Conservation (phyloP, 1,284 basidiomycete genomes). For the Sphagnurus paluster region DNA sequence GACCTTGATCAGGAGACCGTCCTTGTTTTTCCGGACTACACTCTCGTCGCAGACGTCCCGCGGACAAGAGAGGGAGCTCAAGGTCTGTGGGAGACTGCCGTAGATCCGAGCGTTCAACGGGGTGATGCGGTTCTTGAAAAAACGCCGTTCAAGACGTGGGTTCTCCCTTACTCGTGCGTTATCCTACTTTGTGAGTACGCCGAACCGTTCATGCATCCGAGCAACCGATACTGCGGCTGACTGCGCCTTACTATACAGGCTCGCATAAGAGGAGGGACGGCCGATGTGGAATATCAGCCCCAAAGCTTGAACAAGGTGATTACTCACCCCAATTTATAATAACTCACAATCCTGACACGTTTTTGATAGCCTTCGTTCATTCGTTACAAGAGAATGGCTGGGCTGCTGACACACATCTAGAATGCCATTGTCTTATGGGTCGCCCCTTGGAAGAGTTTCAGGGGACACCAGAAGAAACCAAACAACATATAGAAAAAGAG, state of each 20-base stretch:
- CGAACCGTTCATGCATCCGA: constrained; percentile 12
- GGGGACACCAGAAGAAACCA: constrained; percentile 40
- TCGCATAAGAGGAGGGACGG: constrained; percentile 92
- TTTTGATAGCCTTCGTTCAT: constrained; percentile 53
- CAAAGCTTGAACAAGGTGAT: constrained; percentile 73
- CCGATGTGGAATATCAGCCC: constrained; percentile 84
- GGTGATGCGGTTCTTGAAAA: constrained; percentile 42
- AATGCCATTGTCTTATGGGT: constrained; percentile 58
- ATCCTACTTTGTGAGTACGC: constrained; percentile 81
- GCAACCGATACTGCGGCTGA: constrained; percentile 2
- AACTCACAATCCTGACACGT: constrained; percentile 10
- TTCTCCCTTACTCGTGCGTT: constrained; percentile 73
- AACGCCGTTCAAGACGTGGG: constrained; percentile 62
- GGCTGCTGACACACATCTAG: constrained; percentile 73
- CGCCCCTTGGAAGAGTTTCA: constrained; percentile 56
- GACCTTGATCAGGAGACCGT: constrained; percentile 69
- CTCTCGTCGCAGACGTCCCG: constrained; percentile 70
- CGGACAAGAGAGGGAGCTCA: constrained; percentile 65
- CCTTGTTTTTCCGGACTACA: constrained; percentile 90
- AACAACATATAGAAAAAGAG: constrained; percentile 43
- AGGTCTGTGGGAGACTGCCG: constrained; percentile 61
- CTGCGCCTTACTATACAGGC: constrained; percentile 46
- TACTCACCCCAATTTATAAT: constrained; percentile 16
- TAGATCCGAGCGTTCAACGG: constrained; percentile 57
- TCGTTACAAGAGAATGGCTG: constrained; percentile 68